Evolutionary conservation across 352 stramenopile genomes (phyloP).

Genomic region (Blastocystis sp.): DNA sequence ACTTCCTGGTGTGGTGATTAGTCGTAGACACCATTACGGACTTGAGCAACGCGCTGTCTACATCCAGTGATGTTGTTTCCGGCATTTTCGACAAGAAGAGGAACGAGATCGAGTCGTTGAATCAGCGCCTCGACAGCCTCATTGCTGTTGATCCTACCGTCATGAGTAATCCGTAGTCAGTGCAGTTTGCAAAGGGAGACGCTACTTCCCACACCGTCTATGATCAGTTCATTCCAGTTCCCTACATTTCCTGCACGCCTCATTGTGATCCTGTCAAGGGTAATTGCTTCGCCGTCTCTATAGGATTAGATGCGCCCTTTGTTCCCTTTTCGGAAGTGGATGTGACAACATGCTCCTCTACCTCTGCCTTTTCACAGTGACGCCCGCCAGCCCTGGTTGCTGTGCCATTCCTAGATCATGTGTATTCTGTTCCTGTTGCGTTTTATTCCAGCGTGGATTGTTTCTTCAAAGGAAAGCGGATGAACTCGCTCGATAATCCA

Average conservation of each 20-base stretch:
- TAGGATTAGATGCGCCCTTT: background rate
- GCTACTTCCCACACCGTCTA: background rate
- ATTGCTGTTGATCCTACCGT: background rate
- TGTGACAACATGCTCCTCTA: background rate
- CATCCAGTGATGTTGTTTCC: background rate
- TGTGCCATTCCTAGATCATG: no score
- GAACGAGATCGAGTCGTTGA: background rate
- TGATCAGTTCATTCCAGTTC: slow-evolving; percentile 4
- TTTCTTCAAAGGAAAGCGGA: no score
- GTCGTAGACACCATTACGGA: background rate
- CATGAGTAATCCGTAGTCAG: background rate
- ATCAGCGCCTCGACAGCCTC: background rate
- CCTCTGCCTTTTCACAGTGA: background rate
- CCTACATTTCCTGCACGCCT: background rate
- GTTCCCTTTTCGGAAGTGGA: slow-evolving; percentile 6
- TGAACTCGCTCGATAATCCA: no score
- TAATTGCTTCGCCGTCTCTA: background rate
- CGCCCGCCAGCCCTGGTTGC: no score
- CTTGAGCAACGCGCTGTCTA: background rate
- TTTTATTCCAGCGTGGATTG: no score
- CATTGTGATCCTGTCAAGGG: background rate
- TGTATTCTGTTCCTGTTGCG: no score
- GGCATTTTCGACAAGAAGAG: slow-evolving; percentile 20
- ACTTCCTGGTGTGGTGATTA: background rate
- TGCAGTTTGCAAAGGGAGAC: slow-evolving; percentile 10